Conservation (phyloP, 2,329 filamentous ascomycete genomes). For the Trichoderma sp. region DNA sequence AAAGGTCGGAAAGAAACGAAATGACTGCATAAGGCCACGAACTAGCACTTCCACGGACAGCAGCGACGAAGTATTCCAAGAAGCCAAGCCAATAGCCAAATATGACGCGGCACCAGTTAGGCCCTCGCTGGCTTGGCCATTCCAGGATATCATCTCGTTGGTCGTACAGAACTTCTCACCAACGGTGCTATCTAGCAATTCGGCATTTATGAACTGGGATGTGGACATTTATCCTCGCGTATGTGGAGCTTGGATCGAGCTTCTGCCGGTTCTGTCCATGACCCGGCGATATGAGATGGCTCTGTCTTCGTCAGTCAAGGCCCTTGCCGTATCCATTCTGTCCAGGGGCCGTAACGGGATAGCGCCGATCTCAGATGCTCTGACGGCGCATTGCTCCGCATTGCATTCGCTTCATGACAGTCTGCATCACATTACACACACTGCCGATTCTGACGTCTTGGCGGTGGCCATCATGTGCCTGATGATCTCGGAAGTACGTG, state of each 20-base stretch:
- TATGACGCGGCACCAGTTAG: neutral
- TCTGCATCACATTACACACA: neutral
- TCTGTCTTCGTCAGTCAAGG: constrained; percentile 35
- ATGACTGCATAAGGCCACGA: neutral
- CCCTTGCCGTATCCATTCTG: constrained; percentile 36
- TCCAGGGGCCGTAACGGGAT: constrained; percentile 26
- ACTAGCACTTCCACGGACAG: neutral
- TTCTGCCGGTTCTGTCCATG: constrained; percentile 36
- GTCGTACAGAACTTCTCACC: constrained; percentile 24
- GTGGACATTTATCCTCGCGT: constrained; percentile 36
- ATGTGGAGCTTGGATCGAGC: constrained; percentile 44
- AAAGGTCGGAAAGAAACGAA: neutral
- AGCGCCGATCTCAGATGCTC: constrained; percentile 29
- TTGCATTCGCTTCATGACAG: constrained; percentile 32
- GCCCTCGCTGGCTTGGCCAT: constrained; percentile 26
- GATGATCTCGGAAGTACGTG: constrained; percentile 31
- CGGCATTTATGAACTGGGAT: neutral
- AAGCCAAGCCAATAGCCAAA: neutral
- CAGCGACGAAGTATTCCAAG: neutral
- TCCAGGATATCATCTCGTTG: constrained; percentile 30
- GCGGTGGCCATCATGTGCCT: constrained; percentile 41
- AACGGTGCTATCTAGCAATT: neutral
- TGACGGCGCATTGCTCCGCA: constrained; percentile 34
- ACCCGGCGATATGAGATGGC: constrained; percentile 25
- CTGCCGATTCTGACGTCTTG: constrained; percentile 27